Conservation (phyloP, 1,284 basidiomycete genomes). For the Cutaneotrichosporon spelunceum region DNA sequence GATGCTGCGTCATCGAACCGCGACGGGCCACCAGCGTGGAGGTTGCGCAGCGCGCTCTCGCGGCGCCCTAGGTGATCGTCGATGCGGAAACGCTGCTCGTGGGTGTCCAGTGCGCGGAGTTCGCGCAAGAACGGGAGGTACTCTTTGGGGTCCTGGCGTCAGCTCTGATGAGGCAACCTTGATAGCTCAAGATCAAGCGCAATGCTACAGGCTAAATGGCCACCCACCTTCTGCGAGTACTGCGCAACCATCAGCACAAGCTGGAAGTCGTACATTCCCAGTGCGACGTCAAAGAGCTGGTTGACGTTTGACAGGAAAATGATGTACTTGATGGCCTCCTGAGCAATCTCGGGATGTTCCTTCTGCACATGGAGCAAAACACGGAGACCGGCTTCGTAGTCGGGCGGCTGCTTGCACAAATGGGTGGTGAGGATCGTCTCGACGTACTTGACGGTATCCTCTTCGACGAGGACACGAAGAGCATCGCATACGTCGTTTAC, state of each 20-base stretch:
- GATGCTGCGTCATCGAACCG: slow-evolving; percentile 71
- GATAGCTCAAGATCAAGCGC: background rate
- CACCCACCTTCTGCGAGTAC: slow-evolving; percentile 72
- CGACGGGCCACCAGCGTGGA: slow-evolving; percentile 62
- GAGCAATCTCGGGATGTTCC: slow-evolving; percentile 69
- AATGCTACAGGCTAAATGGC: too few relatives aligned
- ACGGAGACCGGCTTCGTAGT: slow-evolving; percentile 79
- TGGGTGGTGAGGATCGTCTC: slow-evolving; percentile 90
- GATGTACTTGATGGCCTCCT: slow-evolving; percentile 96
- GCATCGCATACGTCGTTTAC: slow-evolving; percentile 75
- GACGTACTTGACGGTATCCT: slow-evolving; percentile 73
- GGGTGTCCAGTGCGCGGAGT: slow-evolving; percentile 71
- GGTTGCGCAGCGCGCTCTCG: slow-evolving; percentile 69
- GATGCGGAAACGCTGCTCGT: slow-evolving; percentile 85
- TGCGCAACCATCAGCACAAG: slow-evolving; percentile 95
- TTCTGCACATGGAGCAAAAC: slow-evolving; percentile 73
- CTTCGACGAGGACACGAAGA: slow-evolving; percentile 69
- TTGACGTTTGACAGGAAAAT: slow-evolving; percentile 97
- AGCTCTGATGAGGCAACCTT: background rate
- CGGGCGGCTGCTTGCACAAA: slow-evolving; percentile 85
- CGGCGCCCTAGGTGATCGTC: slow-evolving; percentile 85
- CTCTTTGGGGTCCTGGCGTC: slow-evolving; percentile 75
- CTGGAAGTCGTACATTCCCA: slow-evolving; percentile 98
- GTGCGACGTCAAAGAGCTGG: slow-evolving; percentile 83
- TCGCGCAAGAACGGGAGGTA: slow-evolving; percentile 95